Conservation (phyloP, 495 filamentous ascomycete genomes). For the Aspergillus conjunctus region DNA sequence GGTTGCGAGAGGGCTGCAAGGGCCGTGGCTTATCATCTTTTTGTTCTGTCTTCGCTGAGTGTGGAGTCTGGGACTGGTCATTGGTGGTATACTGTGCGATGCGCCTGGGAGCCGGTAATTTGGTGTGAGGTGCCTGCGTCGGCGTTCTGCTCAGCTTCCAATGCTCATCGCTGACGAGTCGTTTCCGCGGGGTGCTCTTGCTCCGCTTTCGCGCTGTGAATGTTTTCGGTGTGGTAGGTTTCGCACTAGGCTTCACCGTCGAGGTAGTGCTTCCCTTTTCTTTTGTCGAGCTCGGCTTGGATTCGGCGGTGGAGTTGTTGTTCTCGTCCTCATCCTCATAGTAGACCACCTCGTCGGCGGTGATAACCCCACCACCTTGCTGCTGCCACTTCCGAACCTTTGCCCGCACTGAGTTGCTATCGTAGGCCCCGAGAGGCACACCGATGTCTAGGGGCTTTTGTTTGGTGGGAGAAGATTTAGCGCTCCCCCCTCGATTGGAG, state of each 20-base stretch:
- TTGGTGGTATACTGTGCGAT: slow-evolving; percentile 47
- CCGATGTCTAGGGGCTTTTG: slow-evolving; percentile 54
- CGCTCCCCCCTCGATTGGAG: slow-evolving; percentile 43
- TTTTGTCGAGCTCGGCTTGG: slow-evolving; percentile 32
- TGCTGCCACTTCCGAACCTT: slow-evolving; percentile 77
- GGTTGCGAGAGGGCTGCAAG: slow-evolving; percentile 20
- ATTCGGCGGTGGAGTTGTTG: slow-evolving; percentile 29
- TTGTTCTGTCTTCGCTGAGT: slow-evolving; percentile 2
- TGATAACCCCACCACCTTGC: slow-evolving; percentile 61
- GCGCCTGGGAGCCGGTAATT: slow-evolving; percentile 55
- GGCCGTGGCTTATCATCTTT: slow-evolving; percentile 25
- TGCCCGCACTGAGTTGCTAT: slow-evolving; percentile 65
- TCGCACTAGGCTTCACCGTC: too few relatives aligned
- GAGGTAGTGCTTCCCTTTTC: slow-evolving; percentile 22
- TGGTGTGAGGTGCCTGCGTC: slow-evolving; percentile 47
- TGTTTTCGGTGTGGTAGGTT: not conserved
- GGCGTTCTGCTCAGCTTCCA: slow-evolving; percentile 62
- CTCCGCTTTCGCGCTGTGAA: slow-evolving; percentile 38
- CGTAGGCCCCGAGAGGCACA: slow-evolving; percentile 50
- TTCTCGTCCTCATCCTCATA: slow-evolving; percentile 44
- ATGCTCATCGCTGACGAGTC: slow-evolving; percentile 78
- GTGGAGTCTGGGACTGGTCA: slow-evolving; percentile 31
- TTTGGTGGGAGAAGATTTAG: slow-evolving; percentile 41
- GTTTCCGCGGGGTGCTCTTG: slow-evolving; percentile 67
- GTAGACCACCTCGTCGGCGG: slow-evolving; percentile 46